A percentile compares a stretch with the other conserved stretches of the same genome.
These are phyloP conservation scores for Fraxinus pennsylvanica DNA, from an alignment of 257 asterid species.

Conservation along the genomic window DNA sequence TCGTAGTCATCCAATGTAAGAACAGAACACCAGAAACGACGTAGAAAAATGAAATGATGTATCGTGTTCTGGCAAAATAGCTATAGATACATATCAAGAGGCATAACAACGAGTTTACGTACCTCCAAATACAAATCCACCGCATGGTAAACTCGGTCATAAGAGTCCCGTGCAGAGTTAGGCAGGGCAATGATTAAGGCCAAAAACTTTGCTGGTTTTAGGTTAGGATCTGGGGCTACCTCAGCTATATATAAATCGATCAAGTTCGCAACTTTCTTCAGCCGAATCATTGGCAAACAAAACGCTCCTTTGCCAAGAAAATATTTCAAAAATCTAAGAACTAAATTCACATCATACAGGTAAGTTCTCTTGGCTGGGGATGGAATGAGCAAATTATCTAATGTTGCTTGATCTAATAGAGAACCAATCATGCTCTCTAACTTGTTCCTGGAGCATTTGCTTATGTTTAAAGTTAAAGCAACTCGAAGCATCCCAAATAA, in stretches of 20 bases:
- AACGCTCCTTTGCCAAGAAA: constrained; percentile 61
- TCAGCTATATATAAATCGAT: constrained; percentile 72
- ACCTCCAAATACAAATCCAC: constrained; percentile 73
- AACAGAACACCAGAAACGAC: background rate
- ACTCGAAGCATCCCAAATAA: constrained; percentile 63
- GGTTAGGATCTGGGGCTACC: constrained; percentile 79
- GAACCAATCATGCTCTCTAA: constrained; percentile 75
- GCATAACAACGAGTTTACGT: background rate
- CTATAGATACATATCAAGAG: too few species aligned
- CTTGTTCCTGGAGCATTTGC: constrained; percentile 41
- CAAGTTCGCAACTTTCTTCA: constrained; percentile 58
- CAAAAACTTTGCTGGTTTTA: constrained; percentile 64
- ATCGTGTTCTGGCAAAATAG: too few species aligned
- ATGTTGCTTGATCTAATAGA: constrained; percentile 57
- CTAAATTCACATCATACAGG: constrained; percentile 69
- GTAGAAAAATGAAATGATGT: too few species aligned
- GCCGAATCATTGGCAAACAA: constrained; percentile 57
- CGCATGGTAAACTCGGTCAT: constrained; percentile 62
- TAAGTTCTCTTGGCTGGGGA: constrained; percentile 50
- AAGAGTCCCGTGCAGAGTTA: constrained; percentile 67
- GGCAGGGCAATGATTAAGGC: constrained; percentile 58
- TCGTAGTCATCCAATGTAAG: background rate
- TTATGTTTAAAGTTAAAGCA: constrained; percentile 38
- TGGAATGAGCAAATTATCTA: constrained; percentile 71
- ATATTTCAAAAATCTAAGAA: constrained; percentile 56